These are phyloP conservation scores for Plasmodium blacklocki DNA, from an alignment of 169 alveolate genomes.

Conservation along the genomic window DNA sequence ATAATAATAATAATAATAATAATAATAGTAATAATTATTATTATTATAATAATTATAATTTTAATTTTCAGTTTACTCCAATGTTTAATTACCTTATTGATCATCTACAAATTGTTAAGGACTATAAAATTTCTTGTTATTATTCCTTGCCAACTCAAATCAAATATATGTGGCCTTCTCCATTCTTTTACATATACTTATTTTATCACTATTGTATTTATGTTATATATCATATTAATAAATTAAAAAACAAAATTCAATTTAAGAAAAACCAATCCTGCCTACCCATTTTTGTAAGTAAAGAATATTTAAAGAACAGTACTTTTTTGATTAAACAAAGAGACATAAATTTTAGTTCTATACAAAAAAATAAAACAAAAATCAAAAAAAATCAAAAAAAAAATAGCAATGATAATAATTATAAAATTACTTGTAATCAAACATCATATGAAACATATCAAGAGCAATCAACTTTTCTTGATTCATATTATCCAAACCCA, in stretches of 20 bases:
- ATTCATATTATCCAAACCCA: conserved; percentile 13
- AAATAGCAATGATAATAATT: not conserved
- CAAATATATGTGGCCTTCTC: conserved; percentile 65
- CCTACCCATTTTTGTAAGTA: not conserved
- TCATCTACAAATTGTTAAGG: conserved; percentile 34
- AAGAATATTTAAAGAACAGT: not conserved
- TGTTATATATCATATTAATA: conserved; percentile 21
- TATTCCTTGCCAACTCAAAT: conserved; percentile 65
- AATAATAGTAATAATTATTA: conserved; percentile 3
- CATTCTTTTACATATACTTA: conserved; percentile 45
- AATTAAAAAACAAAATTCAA: not conserved
- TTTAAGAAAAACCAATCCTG: not conserved
- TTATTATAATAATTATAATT: conserved; percentile 10
- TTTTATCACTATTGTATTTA: conserved; percentile 37
- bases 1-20: too few species aligned
- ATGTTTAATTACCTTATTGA: conserved; percentile 13
- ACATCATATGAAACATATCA: not conserved
- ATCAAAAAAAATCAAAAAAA: not conserved
- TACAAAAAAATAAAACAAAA: not conserved
- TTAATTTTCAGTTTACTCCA: conserved; percentile 46
- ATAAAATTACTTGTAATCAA: not conserved
- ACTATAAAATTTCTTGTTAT: conserved; percentile 12
- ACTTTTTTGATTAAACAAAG: not conserved
- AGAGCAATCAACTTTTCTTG: conserved; percentile 4
- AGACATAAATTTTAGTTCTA: not conserved